Conservation (phyloP, 202 grass and related monocot species). For the Eragrostis tef region DNA sequence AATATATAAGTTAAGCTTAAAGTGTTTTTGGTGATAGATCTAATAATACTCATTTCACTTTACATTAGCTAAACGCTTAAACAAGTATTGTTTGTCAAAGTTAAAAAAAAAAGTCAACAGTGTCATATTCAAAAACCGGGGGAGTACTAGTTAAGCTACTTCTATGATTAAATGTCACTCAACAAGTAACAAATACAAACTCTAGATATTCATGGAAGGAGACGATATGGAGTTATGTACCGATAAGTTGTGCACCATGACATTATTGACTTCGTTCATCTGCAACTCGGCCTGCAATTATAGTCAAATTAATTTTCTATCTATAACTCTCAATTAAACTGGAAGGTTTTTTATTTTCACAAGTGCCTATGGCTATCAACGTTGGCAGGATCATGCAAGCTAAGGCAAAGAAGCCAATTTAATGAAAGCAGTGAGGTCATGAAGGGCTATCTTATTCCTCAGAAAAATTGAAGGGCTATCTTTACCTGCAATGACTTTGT, state of each 20-base stretch:
- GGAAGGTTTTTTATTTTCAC: not conserved
- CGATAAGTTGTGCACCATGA: constrained; percentile 98
- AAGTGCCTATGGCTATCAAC: not conserved
- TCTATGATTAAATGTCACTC: not conserved
- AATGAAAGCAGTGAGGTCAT: not conserved
- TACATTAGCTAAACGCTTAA: no score
- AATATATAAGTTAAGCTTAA: no score
- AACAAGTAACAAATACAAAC: not conserved
- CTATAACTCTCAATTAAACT: constrained; percentile 31
- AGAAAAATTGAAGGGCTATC: not conserved
- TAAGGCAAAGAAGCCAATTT: not conserved
- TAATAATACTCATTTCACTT: no score
- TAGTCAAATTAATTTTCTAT: constrained; percentile 31
- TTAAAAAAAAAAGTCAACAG: no score
- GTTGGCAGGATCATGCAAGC: constrained; percentile 28
- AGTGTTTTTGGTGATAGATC: no score
- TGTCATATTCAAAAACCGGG: not conserved
- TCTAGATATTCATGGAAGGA: constrained; percentile 32
- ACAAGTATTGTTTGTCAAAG: no score
- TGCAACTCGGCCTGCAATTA: constrained; percentile 91
- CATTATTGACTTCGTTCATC: constrained; percentile 99
- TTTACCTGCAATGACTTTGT: constrained; percentile 97
- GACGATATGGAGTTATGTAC: constrained; percentile 48
- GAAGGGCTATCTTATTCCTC: not conserved
- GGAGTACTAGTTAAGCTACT: constrained; percentile 27